A percentile compares a stretch with the other conserved stretches of the same genome.
These are phyloP conservation scores for Tritrichomonas musculus DNA, from an alignment of 208 protist genomes.

Conservation along the genomic window DNA sequence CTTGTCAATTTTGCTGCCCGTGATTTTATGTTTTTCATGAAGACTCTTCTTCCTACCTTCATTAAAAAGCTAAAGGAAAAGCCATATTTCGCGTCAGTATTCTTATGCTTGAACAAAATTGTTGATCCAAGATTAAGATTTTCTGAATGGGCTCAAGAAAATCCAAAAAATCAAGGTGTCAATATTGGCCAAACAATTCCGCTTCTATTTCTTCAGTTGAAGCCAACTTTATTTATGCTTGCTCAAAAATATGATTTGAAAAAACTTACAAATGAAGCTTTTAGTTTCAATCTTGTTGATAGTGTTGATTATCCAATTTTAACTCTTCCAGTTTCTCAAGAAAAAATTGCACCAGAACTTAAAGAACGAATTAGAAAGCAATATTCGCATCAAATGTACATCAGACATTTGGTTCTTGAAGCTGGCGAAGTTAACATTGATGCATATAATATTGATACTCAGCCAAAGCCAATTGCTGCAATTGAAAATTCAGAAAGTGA, in stretches of 20 bases:
- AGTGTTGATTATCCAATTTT: neutral
- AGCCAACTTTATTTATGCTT: neutral
- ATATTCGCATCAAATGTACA: no score
- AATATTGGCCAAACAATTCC: neutral
- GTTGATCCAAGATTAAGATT: neutral
- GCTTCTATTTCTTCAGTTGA: neutral
- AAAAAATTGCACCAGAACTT: no score
- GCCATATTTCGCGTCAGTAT: neutral
- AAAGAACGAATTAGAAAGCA: no score
- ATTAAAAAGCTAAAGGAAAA: neutral
- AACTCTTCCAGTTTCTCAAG: neutral
- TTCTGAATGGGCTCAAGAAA: neutral
- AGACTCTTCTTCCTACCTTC: neutral
- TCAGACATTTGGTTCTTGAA: no score
- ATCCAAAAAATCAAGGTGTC: neutral
- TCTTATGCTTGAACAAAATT: neutral
- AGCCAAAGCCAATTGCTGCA: no score
- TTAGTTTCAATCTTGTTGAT: neutral
- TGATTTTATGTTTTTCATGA: conserved; percentile 1
- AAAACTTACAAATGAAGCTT: neutral
- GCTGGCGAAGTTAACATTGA: no score
- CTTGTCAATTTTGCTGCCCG: neutral
- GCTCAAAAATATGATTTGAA: neutral
- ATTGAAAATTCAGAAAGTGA: no score
- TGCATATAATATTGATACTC: no score